A percentile compares a stretch with the other conserved stretches of the same genome.
Evolutionary conservation across 352 stramenopile species (phyloP).

Genomic region (Thalassiosira exigua): DNA sequence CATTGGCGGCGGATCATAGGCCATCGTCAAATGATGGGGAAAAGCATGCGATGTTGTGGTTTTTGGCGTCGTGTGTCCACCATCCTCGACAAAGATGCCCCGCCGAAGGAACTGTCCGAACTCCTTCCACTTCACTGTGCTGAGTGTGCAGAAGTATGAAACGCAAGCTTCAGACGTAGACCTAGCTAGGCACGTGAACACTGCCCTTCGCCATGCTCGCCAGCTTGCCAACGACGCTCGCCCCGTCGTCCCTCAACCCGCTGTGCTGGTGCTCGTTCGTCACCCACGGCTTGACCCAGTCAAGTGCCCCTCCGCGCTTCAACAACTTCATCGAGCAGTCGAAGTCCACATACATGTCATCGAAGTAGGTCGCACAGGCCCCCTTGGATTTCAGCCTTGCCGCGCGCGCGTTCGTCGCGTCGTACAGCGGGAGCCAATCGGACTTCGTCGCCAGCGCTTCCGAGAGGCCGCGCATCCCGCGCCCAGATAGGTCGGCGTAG

Average conservation of each 20-base stretch:
- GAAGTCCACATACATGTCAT: slow-evolving; percentile 89
- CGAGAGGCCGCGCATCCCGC: slow-evolving; percentile 66
- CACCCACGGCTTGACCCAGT: slow-evolving; percentile 80
- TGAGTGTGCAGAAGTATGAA: too few relatives aligned
- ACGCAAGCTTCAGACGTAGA: too few relatives aligned
- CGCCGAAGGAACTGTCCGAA: too few relatives aligned
- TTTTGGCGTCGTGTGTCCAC: too few relatives aligned
- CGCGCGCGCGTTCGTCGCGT: slow-evolving; percentile 69
- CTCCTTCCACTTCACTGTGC: too few relatives aligned
- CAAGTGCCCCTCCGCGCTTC: slow-evolving; percentile 62
- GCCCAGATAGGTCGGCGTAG: slow-evolving; percentile 74
- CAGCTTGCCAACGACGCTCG: slow-evolving; percentile 83
- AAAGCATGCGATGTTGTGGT: too few relatives aligned
- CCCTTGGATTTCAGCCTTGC: too few relatives aligned
- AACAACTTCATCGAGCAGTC: slow-evolving; percentile 78
- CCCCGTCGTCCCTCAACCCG: slow-evolving; percentile 84
- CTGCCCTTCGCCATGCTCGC: slow-evolving; percentile 82
- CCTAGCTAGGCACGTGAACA: too few relatives aligned
- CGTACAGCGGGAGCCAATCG: slow-evolving; percentile 84
- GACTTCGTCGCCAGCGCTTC: slow-evolving; percentile 72
- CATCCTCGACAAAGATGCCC: too few relatives aligned
- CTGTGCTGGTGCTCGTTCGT: slow-evolving; percentile 89
- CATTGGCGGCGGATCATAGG: too few relatives aligned
- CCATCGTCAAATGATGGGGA: too few relatives aligned
- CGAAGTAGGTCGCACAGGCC: too few relatives aligned